Evolutionary conservation across 139 green algal species (phyloP).

Genomic region (Nannochloris sp.): DNA sequence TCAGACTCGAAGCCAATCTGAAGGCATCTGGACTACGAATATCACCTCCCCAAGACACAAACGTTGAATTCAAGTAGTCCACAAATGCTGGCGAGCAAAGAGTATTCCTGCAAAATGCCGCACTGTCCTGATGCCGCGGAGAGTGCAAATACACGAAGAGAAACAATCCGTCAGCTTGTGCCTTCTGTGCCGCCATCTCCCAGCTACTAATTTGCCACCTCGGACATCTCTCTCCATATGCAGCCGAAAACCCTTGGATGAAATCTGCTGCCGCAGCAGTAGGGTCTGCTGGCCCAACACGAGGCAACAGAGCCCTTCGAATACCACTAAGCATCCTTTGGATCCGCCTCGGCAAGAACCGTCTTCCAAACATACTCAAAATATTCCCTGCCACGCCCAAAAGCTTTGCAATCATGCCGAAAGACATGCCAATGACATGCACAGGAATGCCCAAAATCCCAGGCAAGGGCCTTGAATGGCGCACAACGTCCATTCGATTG

Average conservation of each 20-base stretch:
- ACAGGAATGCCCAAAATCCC: too few relatives aligned
- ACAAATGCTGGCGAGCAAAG: slow-evolving; percentile 49
- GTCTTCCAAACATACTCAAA: too few relatives aligned
- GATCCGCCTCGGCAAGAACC: not conserved
- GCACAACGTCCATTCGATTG: too few relatives aligned
- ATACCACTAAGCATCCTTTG: not conserved
- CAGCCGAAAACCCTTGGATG: slow-evolving; percentile 7
- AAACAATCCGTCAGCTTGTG: slow-evolving; percentile 58
- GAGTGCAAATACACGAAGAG: slow-evolving; percentile 74
- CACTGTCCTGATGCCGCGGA: slow-evolving; percentile 58
- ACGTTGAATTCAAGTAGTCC: slow-evolving; percentile 42
- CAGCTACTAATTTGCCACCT: slow-evolving; percentile 36
- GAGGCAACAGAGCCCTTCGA: slow-evolving; percentile 8
- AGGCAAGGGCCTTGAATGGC: too few relatives aligned
- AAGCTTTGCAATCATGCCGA: too few relatives aligned
- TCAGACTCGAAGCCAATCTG: slow-evolving; percentile 35
- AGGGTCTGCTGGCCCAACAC: slow-evolving; percentile 12
- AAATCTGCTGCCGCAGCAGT: slow-evolving; percentile 8
- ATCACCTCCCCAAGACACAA: slow-evolving; percentile 63
- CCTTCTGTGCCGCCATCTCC: slow-evolving; percentile 37
- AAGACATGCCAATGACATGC: too few relatives aligned
- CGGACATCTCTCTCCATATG: slow-evolving; percentile 34
- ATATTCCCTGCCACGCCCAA: too few relatives aligned
- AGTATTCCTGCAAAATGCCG: slow-evolving; percentile 44
- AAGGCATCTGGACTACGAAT: slow-evolving; percentile 52